Evolutionary conservation across 139 green algal genomes (phyloP).

Genomic region (Chlamydomonas urium): DNA sequence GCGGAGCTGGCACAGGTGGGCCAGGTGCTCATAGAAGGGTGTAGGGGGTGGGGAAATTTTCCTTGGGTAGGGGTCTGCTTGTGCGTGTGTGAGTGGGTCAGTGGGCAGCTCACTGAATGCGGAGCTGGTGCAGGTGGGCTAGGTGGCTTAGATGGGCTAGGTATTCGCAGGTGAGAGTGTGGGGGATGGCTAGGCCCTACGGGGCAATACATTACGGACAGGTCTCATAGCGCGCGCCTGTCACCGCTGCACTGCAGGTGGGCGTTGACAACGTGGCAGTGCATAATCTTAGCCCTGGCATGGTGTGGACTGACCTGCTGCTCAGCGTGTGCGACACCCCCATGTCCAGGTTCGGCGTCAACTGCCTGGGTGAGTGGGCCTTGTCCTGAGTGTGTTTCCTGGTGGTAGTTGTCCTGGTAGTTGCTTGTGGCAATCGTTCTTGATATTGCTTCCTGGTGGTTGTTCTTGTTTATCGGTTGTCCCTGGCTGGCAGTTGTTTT

Average conservation of each 20-base stretch:
- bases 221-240: no score
- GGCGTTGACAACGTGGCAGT: conserved; percentile 70
- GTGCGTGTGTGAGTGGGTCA: no score
- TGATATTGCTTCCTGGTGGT: not conserved
- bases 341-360: conserved; percentile 90
- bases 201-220: no score
- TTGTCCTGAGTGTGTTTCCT: not conserved
- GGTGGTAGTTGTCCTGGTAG: not conserved
- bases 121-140: no score
- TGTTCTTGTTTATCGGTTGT: not conserved
- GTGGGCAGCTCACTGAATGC: no score
- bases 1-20: not conserved
- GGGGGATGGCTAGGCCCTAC: no score
- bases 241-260: conserved; percentile 20
- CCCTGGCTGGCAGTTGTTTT: no score
- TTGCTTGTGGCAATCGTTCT: not conserved
- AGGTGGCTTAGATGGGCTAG: no score
- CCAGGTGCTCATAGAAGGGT: not conserved
- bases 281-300: conserved; percentile 80
- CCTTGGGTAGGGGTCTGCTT: no score
- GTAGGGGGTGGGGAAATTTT: no score
- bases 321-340: conserved; percentile 74
- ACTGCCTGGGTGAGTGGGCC: conserved; percentile 63
- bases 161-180: no score
- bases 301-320: conserved; percentile 93